phyloP scores from a whole-genome alignment of 1,284 basidiomycete species.

The Melampsora larici-populina region DNA sequence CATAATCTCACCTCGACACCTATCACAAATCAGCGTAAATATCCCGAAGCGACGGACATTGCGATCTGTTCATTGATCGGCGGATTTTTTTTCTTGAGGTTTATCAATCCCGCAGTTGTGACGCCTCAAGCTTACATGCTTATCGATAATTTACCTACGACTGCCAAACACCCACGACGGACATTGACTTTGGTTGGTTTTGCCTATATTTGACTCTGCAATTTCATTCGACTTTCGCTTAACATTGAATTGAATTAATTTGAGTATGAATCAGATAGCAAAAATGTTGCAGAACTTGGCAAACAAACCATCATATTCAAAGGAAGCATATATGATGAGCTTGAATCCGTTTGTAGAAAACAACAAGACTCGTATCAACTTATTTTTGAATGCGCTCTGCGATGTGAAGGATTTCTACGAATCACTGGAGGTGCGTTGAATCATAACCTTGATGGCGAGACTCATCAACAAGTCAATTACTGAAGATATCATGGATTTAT shows the following conservation, averaged over 20 bases:
- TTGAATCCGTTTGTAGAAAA: conserved; percentile 97
- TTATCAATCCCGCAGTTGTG: conserved; percentile 99
- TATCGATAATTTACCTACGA: conserved; percentile 80
- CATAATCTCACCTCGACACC: neutral
- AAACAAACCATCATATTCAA: conserved; percentile 96
- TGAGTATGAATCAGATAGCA: conserved; percentile 67
- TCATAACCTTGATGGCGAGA: neutral
- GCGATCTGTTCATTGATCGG: conserved; percentile 98
- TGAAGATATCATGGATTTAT: neutral
- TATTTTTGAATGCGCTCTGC: conserved; percentile 91
- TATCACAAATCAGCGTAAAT: conserved; percentile 70
- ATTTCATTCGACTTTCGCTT: conserved; percentile 5
- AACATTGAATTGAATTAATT: neutral
- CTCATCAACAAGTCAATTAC: neutral
- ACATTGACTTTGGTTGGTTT: conserved; percentile 80
- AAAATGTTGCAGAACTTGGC: conserved; percentile 99
- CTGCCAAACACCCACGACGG: conserved; percentile 87
- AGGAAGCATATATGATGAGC: conserved; percentile 97
- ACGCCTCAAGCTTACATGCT: conserved; percentile 99
- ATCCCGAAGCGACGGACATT: conserved; percentile 94
- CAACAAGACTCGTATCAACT: conserved; percentile 95
- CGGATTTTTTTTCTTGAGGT: conserved; percentile 98
- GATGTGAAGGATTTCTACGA: conserved; percentile 99
- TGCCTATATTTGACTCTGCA: conserved; percentile 19
- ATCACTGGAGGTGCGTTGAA: conserved; percentile 75